Percentiles rank a stretch among this genome's conserved stretches.
Evolutionary conservation across 352 stramenopile species (phyloP).

Genomic region (Phytopythium kandeliae): DNA sequence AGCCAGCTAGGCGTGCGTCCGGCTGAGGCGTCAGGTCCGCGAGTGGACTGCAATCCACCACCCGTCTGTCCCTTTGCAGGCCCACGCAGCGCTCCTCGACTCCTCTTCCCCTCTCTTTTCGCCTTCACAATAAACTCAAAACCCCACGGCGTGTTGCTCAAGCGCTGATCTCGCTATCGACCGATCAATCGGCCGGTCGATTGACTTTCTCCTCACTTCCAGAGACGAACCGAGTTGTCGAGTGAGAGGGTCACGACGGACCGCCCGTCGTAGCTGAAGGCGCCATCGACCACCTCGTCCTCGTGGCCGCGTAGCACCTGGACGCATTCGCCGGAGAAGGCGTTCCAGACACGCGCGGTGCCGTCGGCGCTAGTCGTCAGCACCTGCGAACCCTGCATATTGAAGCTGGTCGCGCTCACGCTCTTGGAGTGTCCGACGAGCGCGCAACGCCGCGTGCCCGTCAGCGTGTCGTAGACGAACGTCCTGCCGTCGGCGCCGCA

Average conservation of each 20-base stretch:
- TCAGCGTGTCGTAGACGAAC: constrained; percentile 74
- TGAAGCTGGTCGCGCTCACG: constrained; percentile 54
- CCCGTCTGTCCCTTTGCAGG: constrained; percentile 10
- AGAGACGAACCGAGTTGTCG: constrained; percentile 71
- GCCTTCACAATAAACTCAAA: constrained; percentile 7
- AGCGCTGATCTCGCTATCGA: neutral
- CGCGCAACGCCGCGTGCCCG: constrained; percentile 36
- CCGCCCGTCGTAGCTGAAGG: constrained; percentile 60
- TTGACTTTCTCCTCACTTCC: constrained; percentile 19
- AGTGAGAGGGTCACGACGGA: constrained; percentile 41
- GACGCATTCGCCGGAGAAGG: constrained; percentile 58
- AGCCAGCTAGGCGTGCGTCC: neutral
- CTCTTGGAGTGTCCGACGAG: constrained; percentile 41
- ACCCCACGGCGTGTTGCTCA: neutral
- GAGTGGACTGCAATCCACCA: constrained; percentile 4
- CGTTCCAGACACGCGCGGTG: constrained; percentile 64
- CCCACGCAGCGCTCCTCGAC: constrained; percentile 11
- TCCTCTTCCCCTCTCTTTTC: constrained; percentile 3
- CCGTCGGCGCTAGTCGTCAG: constrained; percentile 49
- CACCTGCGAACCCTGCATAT: constrained; percentile 57
- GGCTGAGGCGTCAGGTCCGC: constrained; percentile 1
- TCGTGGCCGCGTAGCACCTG: constrained; percentile 58
- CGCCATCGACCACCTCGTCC: constrained; percentile 50
- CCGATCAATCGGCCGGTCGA: too few species aligned
- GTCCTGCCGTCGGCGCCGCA: constrained; percentile 38